Base-by-base conservation (phyloP, 345 rosid species). In the Populus alba region DNA sequence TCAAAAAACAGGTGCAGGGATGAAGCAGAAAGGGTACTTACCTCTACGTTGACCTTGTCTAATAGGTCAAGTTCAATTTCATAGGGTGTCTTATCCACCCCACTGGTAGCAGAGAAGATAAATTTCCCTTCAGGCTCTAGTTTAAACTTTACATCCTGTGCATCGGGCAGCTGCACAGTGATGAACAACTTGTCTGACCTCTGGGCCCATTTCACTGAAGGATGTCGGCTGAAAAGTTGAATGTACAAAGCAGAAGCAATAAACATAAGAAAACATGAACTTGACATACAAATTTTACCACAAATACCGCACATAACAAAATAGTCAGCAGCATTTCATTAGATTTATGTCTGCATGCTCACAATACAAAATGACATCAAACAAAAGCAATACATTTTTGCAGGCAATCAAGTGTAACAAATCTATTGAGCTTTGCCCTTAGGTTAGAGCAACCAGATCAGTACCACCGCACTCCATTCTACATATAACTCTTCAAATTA, bases 121-220 rank as follows among this genome's bases (percentile, higher is more conserved):
- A 91, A 80, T 10, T 84, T 87, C 27, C 94, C 92, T 74, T 87
- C 87, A 7, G 91, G 91, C 77, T 87, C 92, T 61, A 87, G 82
- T 81, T 87, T 88, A 53, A 87, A 83, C 81, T 91, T 88, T 29
- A 83, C 86, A 73, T 89, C 83, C 81, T 87, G 84, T 20, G 91
- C 90, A 75, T 91, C 92, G 3, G 90, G 90, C 59, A 91, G 74
- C 22, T 81, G 87, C 59, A 91, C 73, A 0, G 90, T 91, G 37
- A 91, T 74, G 83, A 78, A 89, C 51, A 91, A 81, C 73, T 70
- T 84, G 59, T 89, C 91, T 5, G 77, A 79, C 71, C 87, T 87
- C 86, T 87, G 91, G 22, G 92, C 94, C 91, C 94, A 90, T 77
- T 89, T 87, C 43, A 87, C 86, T 2, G 74, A 68, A 7, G 92